A percentile compares a stretch with the other conserved stretches of the same genome.
phyloP scores from a whole-genome alignment of 2,329 filamentous ascomycete species.

The Arthrobotrys conoides region DNA sequence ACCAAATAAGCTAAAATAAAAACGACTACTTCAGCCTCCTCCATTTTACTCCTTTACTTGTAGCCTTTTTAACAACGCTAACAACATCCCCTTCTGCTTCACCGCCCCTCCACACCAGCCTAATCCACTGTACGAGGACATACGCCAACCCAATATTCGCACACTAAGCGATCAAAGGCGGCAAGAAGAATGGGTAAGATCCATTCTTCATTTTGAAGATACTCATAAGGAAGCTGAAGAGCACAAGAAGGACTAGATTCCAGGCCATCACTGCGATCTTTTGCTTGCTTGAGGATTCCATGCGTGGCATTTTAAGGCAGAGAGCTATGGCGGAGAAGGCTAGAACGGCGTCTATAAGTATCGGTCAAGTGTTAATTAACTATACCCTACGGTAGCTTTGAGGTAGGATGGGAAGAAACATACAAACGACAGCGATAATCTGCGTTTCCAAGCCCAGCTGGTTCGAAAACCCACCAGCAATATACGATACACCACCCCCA shows the following conservation, averaged over 20 bases:
- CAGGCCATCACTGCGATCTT: slow-evolving; percentile 85
- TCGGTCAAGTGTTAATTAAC: not conserved
- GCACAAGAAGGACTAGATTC: slow-evolving; percentile 80
- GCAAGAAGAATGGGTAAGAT: slow-evolving; percentile 93
- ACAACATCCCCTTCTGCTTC: not conserved
- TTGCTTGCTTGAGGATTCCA: slow-evolving; percentile 81
- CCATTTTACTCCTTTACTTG: not conserved
- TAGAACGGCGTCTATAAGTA: slow-evolving; percentile 78
- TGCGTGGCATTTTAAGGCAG: slow-evolving; percentile 91
- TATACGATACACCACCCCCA: slow-evolving; percentile 87
- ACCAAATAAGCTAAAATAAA: not conserved
- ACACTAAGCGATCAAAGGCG: slow-evolving; percentile 77
- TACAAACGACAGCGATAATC: slow-evolving; percentile 93
- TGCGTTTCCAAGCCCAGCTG: slow-evolving; percentile 96
- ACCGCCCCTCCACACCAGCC: slow-evolving; percentile 1
- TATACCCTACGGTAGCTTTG: not conserved
- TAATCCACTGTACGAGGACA: not conserved
- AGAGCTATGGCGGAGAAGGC: slow-evolving; percentile 93
- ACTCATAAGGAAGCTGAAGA: slow-evolving; percentile 95
- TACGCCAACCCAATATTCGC: slow-evolving; percentile 14
- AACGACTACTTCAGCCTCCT: not conserved
- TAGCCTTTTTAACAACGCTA: not conserved
- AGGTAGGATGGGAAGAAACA: slow-evolving; percentile 67
- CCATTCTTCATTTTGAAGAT: slow-evolving; percentile 95
- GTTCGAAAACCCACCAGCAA: slow-evolving; percentile 91